Percentiles rank a stretch among this genome's conserved stretches.
Evolutionary conservation across 2,329 filamentous ascomycete species (phyloP).

Genomic region (Colletotrichum sansevieriae): DNA sequence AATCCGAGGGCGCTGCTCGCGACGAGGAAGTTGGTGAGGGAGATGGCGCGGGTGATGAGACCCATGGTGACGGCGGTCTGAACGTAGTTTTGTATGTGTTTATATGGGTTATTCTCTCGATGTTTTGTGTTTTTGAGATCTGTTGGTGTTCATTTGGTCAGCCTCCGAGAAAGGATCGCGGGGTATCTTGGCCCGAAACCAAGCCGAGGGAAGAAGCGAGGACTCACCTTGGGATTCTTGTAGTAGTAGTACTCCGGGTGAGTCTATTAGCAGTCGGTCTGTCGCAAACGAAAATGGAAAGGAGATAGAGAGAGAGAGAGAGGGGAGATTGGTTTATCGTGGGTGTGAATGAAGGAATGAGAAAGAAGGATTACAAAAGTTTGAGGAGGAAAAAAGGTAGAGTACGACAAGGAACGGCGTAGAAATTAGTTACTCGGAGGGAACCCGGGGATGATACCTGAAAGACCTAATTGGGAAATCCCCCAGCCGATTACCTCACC

Average conservation of each 20-base stretch:
- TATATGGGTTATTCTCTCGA: neutral
- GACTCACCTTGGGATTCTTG: slow-evolving; percentile 10
- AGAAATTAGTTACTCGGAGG: slow-evolving; percentile 23
- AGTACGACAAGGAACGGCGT: slow-evolving; percentile 16
- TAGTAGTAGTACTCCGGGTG: neutral
- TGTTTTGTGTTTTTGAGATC: neutral
- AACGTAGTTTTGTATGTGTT: neutral
- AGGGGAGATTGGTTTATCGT: slow-evolving; percentile 14
- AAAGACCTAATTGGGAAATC: slow-evolving; percentile 40
- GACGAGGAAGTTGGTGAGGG: slow-evolving; percentile 75
- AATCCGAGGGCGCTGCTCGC: slow-evolving; percentile 75
- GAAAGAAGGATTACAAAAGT: slow-evolving; percentile 6
- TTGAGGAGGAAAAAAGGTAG: slow-evolving; percentile 5
- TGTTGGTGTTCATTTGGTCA: neutral
- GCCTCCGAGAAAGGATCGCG: neutral
- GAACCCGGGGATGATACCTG: slow-evolving; percentile 41
- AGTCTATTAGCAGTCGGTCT: slow-evolving; percentile 8
- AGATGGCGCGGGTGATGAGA: slow-evolving; percentile 61
- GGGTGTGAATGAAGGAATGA: slow-evolving; percentile 1
- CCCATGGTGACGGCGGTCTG: slow-evolving; percentile 43
- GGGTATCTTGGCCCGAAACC: slow-evolving; percentile 30
- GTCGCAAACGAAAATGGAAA: slow-evolving; percentile 3
- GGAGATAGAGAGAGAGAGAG: neutral
- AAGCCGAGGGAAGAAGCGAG: neutral
- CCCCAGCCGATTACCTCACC: slow-evolving; percentile 40